Percentiles rank a stretch among this genome's conserved stretches.
Evolutionary conservation across 1,284 basidiomycete genomes (phyloP).

Genomic region (Entoloma clypeatum): DNA sequence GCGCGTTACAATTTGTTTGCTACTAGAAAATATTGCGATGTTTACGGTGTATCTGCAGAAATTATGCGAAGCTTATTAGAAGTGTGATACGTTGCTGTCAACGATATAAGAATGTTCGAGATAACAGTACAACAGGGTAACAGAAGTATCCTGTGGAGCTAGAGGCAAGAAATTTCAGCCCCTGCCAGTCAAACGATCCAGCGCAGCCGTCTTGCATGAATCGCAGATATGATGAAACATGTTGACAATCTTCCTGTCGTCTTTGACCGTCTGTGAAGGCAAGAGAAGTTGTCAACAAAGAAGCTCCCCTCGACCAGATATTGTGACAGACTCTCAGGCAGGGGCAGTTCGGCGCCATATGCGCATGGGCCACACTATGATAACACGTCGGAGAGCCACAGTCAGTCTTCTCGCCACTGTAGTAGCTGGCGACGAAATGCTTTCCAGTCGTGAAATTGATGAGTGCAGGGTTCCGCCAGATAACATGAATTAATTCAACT

Average conservation of each 20-base stretch:
- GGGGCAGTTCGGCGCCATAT: conserved; percentile 35
- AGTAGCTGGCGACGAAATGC: conserved; percentile 54
- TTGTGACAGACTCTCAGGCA: conserved; percentile 31
- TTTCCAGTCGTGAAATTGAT: conserved; percentile 21
- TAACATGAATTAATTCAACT: conserved; percentile 16
- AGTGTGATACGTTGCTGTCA: no score
- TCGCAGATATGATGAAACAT: conserved; percentile 41
- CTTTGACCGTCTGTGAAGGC: conserved; percentile 24
- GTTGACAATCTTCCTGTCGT: conserved; percentile 35
- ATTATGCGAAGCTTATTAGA: no score
- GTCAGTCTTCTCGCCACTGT: conserved; percentile 33
- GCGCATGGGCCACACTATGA: conserved; percentile 32
- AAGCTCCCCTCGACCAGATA: not conserved
- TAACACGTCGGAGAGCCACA: conserved; percentile 30
- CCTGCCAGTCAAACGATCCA: conserved; percentile 28
- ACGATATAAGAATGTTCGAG: no score
- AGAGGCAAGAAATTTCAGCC: conserved; percentile 4
- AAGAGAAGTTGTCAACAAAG: conserved; percentile 1
- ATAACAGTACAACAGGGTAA: not conserved
- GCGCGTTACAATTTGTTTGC: no score
- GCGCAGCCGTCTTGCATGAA: conserved; percentile 32
- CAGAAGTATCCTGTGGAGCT: not conserved
- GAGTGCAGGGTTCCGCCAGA: conserved; percentile 5
- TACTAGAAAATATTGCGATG: no score
- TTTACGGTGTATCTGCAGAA: no score